Evolutionary conservation across 2,329 filamentous ascomycete species (phyloP).

Genomic region (Neofusicoccum parvum): DNA sequence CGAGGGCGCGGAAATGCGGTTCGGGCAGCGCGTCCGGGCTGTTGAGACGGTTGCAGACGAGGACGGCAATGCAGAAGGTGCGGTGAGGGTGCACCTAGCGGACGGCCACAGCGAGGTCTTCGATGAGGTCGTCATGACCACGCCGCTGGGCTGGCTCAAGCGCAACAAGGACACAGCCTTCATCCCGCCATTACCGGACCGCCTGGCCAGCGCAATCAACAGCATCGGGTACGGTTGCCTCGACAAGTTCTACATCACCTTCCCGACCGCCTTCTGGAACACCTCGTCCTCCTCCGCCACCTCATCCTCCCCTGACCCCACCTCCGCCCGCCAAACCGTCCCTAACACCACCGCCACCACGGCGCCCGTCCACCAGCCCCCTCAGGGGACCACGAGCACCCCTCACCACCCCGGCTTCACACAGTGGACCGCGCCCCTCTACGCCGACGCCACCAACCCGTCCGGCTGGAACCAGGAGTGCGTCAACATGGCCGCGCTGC

Average conservation of each 20-base stretch:
- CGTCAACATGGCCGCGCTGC: constrained; percentile 72
- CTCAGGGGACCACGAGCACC: constrained; percentile 25
- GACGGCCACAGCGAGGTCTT: constrained; percentile 55
- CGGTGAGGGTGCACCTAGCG: constrained; percentile 50
- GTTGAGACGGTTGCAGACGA: constrained; percentile 33
- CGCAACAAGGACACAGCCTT: constrained; percentile 57
- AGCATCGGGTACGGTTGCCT: constrained; percentile 70
- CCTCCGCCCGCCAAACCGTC: constrained; percentile 24
- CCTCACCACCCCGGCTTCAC: constrained; percentile 65
- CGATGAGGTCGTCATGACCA: constrained; percentile 69
- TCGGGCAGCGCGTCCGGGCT: constrained; percentile 50
- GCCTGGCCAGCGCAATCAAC: constrained; percentile 63
- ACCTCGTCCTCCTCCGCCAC: neutral
- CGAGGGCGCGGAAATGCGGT: constrained; percentile 57
- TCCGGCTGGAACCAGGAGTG: constrained; percentile 73
- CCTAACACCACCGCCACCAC: constrained; percentile 43
- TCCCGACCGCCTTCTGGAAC: constrained; percentile 76
- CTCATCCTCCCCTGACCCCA: neutral
- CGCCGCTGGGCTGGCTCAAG: constrained; percentile 70
- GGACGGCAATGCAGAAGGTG: constrained; percentile 15
- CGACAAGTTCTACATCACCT: constrained; percentile 67
- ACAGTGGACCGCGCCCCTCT: constrained; percentile 73
- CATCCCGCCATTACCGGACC: constrained; percentile 55
- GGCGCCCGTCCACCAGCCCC: constrained; percentile 38
- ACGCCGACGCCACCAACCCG: constrained; percentile 64